Conservation (phyloP, 2,329 filamentous ascomycete genomes). For the Claviceps africana region DNA sequence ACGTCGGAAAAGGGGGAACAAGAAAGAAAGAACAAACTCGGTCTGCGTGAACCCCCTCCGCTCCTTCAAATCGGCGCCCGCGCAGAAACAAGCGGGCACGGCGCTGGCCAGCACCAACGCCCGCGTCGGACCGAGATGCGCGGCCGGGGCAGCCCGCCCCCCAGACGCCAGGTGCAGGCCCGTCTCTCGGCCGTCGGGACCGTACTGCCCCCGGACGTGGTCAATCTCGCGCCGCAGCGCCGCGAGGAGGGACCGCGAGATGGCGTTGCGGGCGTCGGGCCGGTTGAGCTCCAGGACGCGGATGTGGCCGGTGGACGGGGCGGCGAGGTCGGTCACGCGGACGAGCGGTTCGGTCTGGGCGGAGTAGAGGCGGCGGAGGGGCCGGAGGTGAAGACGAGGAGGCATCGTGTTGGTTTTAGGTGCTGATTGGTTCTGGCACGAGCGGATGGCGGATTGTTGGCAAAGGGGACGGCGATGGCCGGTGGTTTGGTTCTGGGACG, state of each 20-base stretch:
- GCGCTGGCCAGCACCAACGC: conserved; percentile 75
- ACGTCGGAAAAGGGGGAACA: no score
- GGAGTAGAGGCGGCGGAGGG: conserved; percentile 24
- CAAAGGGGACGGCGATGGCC: no score
- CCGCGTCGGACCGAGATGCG: conserved; percentile 48
- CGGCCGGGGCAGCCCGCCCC: conserved; percentile 19
- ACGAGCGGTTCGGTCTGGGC: conserved; percentile 35
- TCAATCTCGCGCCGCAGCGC: conserved; percentile 61
- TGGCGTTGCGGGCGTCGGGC: conserved; percentile 74
- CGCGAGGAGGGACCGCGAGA: conserved; percentile 64
- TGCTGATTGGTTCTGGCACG: no score
- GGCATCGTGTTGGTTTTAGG: conserved; percentile 16
- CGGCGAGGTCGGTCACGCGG: conserved; percentile 60
- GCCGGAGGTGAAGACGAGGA: conserved; percentile 15
- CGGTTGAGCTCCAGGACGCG: conserved; percentile 79
- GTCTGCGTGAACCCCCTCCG: conserved; percentile 59
- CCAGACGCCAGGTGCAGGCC: conserved; percentile 8
- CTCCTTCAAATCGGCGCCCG: conserved; percentile 90
- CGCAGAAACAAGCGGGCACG: conserved; percentile 79
- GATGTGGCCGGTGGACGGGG: conserved; percentile 70
- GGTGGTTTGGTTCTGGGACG: no score
- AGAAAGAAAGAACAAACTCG: conserved; percentile 49
- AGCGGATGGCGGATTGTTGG: no score
- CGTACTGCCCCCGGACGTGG: conserved; percentile 51
- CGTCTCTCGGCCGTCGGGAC: conserved; percentile 37